A percentile compares a stretch with the other conserved stretches of the same genome.
These are phyloP conservation scores for Eucalyptus sideroxylon DNA, from an alignment of 345 rosid genomes.

Conservation along the genomic window DNA sequence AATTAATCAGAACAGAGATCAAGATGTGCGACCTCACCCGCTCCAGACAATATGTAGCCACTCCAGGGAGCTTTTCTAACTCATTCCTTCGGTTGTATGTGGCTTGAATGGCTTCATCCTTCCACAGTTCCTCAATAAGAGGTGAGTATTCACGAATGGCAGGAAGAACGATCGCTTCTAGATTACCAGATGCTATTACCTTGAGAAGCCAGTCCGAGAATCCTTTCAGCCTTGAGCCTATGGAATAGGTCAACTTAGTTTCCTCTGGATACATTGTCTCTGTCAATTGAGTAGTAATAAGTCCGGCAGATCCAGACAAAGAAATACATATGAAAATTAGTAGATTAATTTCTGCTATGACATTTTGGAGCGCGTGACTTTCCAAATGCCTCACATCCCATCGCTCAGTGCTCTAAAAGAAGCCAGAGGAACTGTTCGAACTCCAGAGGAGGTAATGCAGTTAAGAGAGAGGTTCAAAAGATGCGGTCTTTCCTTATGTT, in stretches of 20 bases:
- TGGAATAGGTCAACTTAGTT: constrained; percentile 22
- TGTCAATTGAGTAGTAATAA: not conserved
- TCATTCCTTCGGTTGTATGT: constrained; percentile 63
- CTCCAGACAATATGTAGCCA: constrained; percentile 67
- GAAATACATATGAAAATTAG: not conserved
- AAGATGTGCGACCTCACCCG: constrained; percentile 29
- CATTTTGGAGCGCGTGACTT: not conserved
- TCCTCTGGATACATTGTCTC: constrained; percentile 14
- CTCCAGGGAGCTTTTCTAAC: constrained; percentile 52
- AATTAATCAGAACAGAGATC: not conserved
- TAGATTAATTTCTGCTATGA: not conserved
- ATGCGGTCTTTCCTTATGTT: too few relatives aligned
- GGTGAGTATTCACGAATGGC: constrained; percentile 54
- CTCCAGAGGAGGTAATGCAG: not conserved
- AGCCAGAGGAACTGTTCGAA: not conserved
- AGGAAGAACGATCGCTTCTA: constrained; percentile 56
- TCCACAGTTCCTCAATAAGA: constrained; percentile 54
- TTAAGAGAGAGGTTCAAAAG: not conserved
- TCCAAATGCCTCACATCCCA: not conserved
- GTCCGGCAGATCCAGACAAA: not conserved
- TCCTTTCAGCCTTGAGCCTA: constrained; percentile 37
- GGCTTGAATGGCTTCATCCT: constrained; percentile 67
- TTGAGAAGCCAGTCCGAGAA: constrained; percentile 77
- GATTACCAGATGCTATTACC: constrained; percentile 54
- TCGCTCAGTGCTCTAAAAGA: not conserved